phyloP scores from a whole-genome alignment of 352 stramenopile genomes.

The Globisporangium perplexum region DNA sequence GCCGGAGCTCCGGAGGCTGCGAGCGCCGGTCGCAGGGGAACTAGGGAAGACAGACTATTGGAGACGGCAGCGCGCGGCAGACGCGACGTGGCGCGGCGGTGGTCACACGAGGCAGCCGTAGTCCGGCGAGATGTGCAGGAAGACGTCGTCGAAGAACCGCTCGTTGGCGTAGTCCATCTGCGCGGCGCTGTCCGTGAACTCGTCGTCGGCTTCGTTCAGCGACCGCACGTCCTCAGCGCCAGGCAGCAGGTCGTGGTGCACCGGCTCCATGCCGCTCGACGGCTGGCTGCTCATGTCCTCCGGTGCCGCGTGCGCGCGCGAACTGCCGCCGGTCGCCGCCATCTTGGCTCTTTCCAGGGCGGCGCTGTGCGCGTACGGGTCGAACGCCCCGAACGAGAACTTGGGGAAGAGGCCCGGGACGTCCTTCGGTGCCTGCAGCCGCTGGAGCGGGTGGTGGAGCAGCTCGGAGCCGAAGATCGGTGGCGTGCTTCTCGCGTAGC shows the following conservation, averaged over 20 bases:
- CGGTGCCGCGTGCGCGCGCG: constrained; percentile 10
- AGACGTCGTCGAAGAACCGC: constrained; percentile 72
- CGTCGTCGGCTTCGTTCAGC: constrained; percentile 39
- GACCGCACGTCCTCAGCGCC: constrained; percentile 54
- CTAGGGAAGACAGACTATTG: constrained; percentile 1
- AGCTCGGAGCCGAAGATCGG: constrained; percentile 14
- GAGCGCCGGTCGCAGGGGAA: too few species aligned
- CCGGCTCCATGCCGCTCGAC: constrained; percentile 16
- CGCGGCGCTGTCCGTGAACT: constrained; percentile 35
- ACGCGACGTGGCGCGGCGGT: neutral
- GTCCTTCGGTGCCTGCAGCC: constrained; percentile 11
- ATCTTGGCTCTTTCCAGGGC: neutral
- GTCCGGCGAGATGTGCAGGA: constrained; percentile 70
- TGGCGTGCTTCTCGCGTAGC: constrained; percentile 6
- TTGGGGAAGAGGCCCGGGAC: constrained; percentile 15
- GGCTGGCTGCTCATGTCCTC: constrained; percentile 16
- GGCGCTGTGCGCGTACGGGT: constrained; percentile 25
- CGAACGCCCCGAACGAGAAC: constrained; percentile 24
- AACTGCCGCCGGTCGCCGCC: constrained; percentile 3
- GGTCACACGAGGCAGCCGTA: constrained; percentile 62
- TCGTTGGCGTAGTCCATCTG: constrained; percentile 68
- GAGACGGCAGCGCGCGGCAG: neutral
- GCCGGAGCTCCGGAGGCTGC: too few species aligned
- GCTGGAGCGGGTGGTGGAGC: constrained; percentile 13
- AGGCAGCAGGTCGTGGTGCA: constrained; percentile 29